Evolutionary conservation across 345 rosid genomes (phyloP), one percentile per base, ranked within the genome.

Genomic region (Citrus inodora): DNA sequence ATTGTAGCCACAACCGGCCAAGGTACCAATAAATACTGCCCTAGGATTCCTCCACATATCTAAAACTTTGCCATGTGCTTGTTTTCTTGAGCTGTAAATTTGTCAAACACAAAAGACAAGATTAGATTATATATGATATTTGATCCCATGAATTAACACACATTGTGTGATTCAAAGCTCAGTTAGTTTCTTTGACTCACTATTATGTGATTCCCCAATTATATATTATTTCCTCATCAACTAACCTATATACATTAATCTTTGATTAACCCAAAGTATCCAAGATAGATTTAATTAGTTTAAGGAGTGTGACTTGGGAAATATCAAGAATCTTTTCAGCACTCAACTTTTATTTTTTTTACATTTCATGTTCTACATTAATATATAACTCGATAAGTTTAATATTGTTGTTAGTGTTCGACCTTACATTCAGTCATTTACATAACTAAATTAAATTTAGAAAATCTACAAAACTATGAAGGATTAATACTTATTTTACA

Each of bases 21-120:
- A n/a, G 24, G 14, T 46, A 13, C 17, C 3, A 46, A 11, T 46
- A 46, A 46, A 46, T 1, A 53, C 30, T n/a, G 62, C 28, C 28
- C 13, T n/a, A 59, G 62, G 62, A 59, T 59, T 59, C 62, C 62
- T 28, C 73, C 60, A 8, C 5, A 51, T 19, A 13, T 63, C 28
- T 4, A 28, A 28, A 3, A 40, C 67, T 75, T 4, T 48, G 62
- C 70, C 71, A 75, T 65, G 71, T 64, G 78, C 78, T 75, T 64
- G 13, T 37, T 38, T 51, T 35, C 25, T 30, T 64, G 48, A 3
- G 17, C 35, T 17, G 7, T 13, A 6, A 24, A 30, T 14, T 51
- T 70, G n/a, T 32, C 35, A 25, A 13, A 25, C 21, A 30, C 60
- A 70, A 17, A 17, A 1, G 27, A 71, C 68, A 61, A 27, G 68